Conservation (phyloP, 2,329 filamentous ascomycete genomes). For the Ophiostoma angusticollis region DNA sequence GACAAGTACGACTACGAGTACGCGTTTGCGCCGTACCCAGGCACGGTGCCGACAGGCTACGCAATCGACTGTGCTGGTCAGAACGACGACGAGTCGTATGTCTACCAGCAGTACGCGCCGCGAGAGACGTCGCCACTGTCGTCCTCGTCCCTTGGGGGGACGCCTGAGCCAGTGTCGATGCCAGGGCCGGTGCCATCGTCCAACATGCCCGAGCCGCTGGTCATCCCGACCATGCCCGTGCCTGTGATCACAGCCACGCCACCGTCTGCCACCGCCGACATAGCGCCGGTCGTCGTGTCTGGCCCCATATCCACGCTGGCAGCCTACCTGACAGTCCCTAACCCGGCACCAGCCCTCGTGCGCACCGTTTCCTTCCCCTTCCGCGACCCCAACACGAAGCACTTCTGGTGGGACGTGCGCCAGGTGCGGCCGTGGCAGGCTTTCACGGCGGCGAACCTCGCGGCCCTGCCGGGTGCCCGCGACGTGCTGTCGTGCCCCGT, state of each 20-base stretch:
- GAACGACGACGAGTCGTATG: constrained; percentile 29
- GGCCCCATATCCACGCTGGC: constrained; percentile 59
- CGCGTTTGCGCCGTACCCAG: constrained; percentile 75
- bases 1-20: constrained; percentile 41
- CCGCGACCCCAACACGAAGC: constrained; percentile 55
- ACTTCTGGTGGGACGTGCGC: constrained; percentile 95
- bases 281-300: constrained; percentile 63
- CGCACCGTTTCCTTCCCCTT: constrained; percentile 60
- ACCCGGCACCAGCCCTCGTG: constrained; percentile 72
- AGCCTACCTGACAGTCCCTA: constrained; percentile 64
- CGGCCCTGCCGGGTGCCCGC: constrained; percentile 58
- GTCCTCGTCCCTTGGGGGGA: constrained; percentile 18
- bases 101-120: constrained; percentile 32
- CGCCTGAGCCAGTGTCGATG: constrained; percentile 10
- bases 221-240: constrained; percentile 60
- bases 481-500: constrained; percentile 60
- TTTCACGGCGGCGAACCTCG: constrained; percentile 62
- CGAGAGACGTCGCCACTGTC: constrained; percentile 35
- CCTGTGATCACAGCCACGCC: constrained; percentile 67
- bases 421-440: constrained; percentile 72
- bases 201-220: constrained; percentile 24
- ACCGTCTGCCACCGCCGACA: constrained; percentile 64
- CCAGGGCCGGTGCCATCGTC: too few relatives aligned
- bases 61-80: constrained; percentile 6
- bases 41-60: constrained; percentile 38